Base-by-base conservation (phyloP, 192 early-diverging fungal species). In the Mortierella antarctica region DNA sequence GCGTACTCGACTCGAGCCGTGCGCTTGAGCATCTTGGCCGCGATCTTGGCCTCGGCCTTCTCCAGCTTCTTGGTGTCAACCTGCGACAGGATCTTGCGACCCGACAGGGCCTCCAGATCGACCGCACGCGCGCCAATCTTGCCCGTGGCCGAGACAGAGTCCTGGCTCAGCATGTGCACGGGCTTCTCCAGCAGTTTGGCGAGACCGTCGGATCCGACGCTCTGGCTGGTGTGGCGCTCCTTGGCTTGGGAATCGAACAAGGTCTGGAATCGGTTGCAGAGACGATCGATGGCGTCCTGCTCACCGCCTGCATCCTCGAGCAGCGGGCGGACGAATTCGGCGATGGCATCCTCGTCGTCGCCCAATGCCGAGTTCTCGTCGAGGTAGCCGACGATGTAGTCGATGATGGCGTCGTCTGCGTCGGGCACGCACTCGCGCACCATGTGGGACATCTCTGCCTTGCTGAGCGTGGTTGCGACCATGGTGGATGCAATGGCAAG, bases 41-140 rank as follows among this genome's bases (percentile, higher is more conserved):
- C 95, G 79, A 96, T 92, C 81, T 96, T 96, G 47, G 90, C 89
- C 86, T 99, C 96, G 40, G 96, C 96, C 73, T 96, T 95, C 66
- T 93, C 88, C 68, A 98, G 86, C 84, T 97, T 98, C 62, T 90
- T 86, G 49, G 90, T 77, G 60, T 93, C 92, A 8, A 94, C 94
- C 83, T 93, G 92, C 44, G 91, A 91, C 14, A 89, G 86, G 61
- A 93, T 83, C 44, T 83, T 84, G 44, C 92, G 89, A 45, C 92
- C 92, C 62, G 85, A 89, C 7, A 91, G 83, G 45, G 91, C 85
- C 41, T 93, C 88, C 42, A 94, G 83, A 81, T 93, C 92, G 1
- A 91, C 88, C n/a, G 75, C 62, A 39, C 79, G 66, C 13, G 71
- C 82, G 69, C 74, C 68, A 58, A 87, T 63, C 63, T 68, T 70